Evolutionary conservation across 352 stramenopile genomes (phyloP), one percentile per base, ranked within the genome.

Genomic region (Phytopythium montanum): DNA sequence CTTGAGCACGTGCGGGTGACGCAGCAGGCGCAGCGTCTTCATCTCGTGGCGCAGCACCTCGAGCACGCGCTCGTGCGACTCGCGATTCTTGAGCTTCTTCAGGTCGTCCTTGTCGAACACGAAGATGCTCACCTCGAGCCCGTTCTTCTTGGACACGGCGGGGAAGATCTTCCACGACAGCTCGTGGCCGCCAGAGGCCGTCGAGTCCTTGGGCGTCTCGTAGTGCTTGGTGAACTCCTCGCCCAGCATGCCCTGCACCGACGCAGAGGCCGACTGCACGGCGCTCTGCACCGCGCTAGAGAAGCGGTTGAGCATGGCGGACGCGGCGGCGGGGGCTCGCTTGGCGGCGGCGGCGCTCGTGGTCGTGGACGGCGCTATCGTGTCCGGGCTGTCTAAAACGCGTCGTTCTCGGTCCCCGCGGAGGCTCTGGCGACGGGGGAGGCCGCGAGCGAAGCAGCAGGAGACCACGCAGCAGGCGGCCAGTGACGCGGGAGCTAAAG

Each of bases 31-130:
- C 50, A 94, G 62, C 56, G 81, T 92, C 72, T 94, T 94, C 77
- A 96, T 93, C 45, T 96, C 88, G 50, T 94, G 84, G 33, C 86
- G 84, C 31, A 97, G 65, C 38, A 97, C 81, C 41, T 96, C 90
- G 9, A 96, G 70, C 28, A 95, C 74, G 50, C 88, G 82, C 52
- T 97, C 90, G 64, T 92, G 85, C 16, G 82, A 76, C 59, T 94
- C 87, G 41, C 96, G 95, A 53, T 77, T 85, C 64, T 95, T 90
- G 54, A 92, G 51, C 28, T 79, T 80, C 65, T 90, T 88, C 8
- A 95, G 69, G 33, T 95, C 86, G 26, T 92, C 82, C 68, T 94
- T 93, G 72, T 95, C 86, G 44, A 95, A 95, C 2, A 95, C 70
- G 49, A 93, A 95, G 39, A 95, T 71, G 51, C 82, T 93, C 54